phyloP scores from a whole-genome alignment of 2,329 filamentous ascomycete species.

The Trichoderma sp. region DNA sequence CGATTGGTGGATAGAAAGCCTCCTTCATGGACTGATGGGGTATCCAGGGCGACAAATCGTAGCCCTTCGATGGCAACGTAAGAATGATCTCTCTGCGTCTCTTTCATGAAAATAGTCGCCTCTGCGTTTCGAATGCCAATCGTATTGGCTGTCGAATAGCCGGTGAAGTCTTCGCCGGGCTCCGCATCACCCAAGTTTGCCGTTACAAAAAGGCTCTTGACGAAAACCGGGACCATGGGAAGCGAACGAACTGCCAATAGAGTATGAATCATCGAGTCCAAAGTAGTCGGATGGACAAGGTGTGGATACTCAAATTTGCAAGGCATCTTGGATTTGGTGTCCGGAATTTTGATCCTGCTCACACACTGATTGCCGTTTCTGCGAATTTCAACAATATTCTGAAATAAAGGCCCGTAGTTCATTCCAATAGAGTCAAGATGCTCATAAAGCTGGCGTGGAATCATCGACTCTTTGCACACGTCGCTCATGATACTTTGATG shows the following conservation, averaged over 20 bases:
- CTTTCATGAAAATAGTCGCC: conserved; percentile 51
- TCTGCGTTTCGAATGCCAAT: conserved; percentile 45
- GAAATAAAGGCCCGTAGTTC: conserved; percentile 56
- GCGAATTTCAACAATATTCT: conserved; percentile 48
- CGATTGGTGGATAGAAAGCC: conserved; percentile 54
- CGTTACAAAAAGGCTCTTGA: conserved; percentile 53
- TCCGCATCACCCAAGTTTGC: conserved; percentile 41
- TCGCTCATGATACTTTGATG: conserved; percentile 35
- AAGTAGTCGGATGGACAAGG: conserved; percentile 60
- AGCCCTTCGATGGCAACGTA: conserved; percentile 52
- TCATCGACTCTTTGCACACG: conserved; percentile 41
- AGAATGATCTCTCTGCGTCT: conserved; percentile 39
- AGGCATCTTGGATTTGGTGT: conserved; percentile 59
- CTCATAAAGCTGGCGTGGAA: conserved; percentile 55
- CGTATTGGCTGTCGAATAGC: conserved; percentile 46
- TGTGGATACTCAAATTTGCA: conserved; percentile 57
- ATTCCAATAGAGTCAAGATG: conserved; percentile 55
- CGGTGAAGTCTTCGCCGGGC: conserved; percentile 43
- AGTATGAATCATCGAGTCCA: conserved; percentile 61
- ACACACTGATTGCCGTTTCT: conserved; percentile 43
- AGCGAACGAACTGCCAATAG: conserved; percentile 51
- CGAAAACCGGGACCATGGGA: conserved; percentile 55
- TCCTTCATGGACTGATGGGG: conserved; percentile 34
- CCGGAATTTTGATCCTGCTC: conserved; percentile 48
- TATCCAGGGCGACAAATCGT: conserved; percentile 45